These are phyloP conservation scores for Puccinia polysora DNA, from an alignment of 1,284 basidiomycete genomes.

Conservation along the genomic window DNA sequence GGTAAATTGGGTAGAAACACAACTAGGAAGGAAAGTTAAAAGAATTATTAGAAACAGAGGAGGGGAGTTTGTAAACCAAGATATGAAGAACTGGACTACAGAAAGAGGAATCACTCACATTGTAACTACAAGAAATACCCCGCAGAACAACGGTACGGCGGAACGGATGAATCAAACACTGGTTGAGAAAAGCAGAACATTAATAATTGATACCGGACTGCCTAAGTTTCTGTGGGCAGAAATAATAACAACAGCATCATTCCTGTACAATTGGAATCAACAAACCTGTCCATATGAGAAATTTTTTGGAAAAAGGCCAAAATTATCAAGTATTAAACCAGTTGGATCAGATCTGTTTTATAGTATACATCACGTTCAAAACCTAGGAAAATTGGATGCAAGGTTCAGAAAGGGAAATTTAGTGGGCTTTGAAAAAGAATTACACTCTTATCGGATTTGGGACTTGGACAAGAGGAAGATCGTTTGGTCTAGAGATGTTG, in stretches of 20 bases:
- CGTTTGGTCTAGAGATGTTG: too few relatives aligned
- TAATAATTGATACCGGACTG: background rate
- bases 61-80: slow-evolving; percentile 5
- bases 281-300: background rate
- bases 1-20: background rate
- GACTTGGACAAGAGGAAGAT: too few relatives aligned
- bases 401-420: slow-evolving; percentile 1
- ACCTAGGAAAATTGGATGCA: background rate
- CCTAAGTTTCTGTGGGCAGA: slow-evolving; percentile 5
- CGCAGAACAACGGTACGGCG: slow-evolving; percentile 9
- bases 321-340: background rate
- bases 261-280: background rate
- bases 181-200: background rate
- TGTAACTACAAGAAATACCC: slow-evolving; percentile 6
- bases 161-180: background rate
- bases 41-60: slow-evolving; percentile 16
- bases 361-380: background rate
- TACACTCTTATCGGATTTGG: too few relatives aligned
- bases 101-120: slow-evolving; percentile 6
- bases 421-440: too few relatives aligned
- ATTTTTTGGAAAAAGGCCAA: background rate
- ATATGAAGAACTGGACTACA: background rate
- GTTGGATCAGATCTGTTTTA: background rate
- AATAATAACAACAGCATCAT: slow-evolving; percentile 2
- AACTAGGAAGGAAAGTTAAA: background rate